A percentile compares a stretch with the other conserved stretches of the same genome.
These are phyloP conservation scores for Cocos nucifera DNA, from an alignment of 176 grass and related monocot species.

Conservation along the genomic window DNA sequence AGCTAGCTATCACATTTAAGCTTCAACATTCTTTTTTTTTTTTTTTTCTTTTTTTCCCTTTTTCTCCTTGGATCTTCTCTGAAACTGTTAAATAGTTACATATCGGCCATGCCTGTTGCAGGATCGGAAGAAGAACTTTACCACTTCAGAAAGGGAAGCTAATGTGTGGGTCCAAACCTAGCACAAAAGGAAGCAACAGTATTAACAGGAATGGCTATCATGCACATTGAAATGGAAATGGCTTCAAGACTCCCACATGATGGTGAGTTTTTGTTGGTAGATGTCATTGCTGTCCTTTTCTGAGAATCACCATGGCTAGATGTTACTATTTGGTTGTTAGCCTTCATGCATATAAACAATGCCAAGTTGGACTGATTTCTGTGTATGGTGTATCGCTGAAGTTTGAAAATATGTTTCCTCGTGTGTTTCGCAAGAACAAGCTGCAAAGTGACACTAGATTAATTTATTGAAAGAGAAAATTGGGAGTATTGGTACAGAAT, in stretches of 20 bases:
- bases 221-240: slow-evolving; percentile 39
- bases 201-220: slow-evolving; percentile 49
- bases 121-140: slow-evolving; percentile 70
- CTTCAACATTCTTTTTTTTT: too few species aligned
- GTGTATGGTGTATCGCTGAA: too few species aligned
- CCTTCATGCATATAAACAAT: too few species aligned
- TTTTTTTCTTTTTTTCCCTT: too few species aligned
- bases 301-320: slow-evolving; percentile 16
- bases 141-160: slow-evolving; percentile 66
- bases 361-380: too few species aligned
- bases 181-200: slow-evolving; percentile 43
- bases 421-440: too few species aligned
- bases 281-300: slow-evolving; percentile 33
- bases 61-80: too few species aligned
- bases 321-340: neutral
- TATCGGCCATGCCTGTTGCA: slow-evolving; percentile 4
- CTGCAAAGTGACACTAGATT: too few species aligned
- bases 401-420: too few species aligned
- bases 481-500: too few species aligned
- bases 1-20: slow-evolving; percentile 33
- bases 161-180: slow-evolving; percentile 78
- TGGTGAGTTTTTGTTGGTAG: slow-evolving; percentile 48
- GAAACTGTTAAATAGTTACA: too few species aligned
- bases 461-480: too few species aligned
- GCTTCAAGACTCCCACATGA: slow-evolving; percentile 73